These are phyloP conservation scores for Viridothelium virens DNA, from an alignment of 495 filamentous ascomycete genomes.

Conservation along the genomic window DNA sequence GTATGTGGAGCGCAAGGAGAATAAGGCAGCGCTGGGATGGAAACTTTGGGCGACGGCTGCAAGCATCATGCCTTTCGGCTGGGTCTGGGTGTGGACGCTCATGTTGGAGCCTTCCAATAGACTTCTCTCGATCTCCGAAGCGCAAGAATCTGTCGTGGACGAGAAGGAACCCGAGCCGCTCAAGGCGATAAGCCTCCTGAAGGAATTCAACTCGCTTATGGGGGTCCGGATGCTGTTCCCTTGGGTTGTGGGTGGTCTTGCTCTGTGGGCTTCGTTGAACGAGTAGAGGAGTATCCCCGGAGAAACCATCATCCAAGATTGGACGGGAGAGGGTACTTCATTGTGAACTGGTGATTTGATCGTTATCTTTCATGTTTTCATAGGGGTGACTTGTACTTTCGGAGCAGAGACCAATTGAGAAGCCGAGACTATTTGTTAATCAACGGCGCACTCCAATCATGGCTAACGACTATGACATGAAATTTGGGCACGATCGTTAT, in stretches of 20 bases:
- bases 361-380: neutral
- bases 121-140: slow-evolving; percentile 16
- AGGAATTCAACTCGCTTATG: slow-evolving; percentile 14
- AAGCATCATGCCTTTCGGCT: slow-evolving; percentile 11
- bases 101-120: slow-evolving; percentile 16
- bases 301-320: neutral
- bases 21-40: slow-evolving; percentile 13
- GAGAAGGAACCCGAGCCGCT: slow-evolving; percentile 17
- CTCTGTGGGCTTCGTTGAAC: slow-evolving; percentile 16
- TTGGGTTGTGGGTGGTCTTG: slow-evolving; percentile 15
- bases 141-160: slow-evolving; percentile 10
- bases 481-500: neutral
- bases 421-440: neutral
- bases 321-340: slow-evolving; percentile 7
- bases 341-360: neutral
- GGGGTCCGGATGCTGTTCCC: slow-evolving; percentile 13
- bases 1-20: slow-evolving; percentile 12
- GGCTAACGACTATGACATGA: neutral
- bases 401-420: slow-evolving; percentile 1
- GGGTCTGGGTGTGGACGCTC: slow-evolving; percentile 13
- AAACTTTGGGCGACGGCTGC: slow-evolving; percentile 16
- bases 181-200: slow-evolving; percentile 16
- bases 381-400: slow-evolving; percentile 6
- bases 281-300: slow-evolving; percentile 8
- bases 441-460: neutral